Conservation (phyloP, 352 stramenopile genomes). For the Phytophthora vignae region DNA sequence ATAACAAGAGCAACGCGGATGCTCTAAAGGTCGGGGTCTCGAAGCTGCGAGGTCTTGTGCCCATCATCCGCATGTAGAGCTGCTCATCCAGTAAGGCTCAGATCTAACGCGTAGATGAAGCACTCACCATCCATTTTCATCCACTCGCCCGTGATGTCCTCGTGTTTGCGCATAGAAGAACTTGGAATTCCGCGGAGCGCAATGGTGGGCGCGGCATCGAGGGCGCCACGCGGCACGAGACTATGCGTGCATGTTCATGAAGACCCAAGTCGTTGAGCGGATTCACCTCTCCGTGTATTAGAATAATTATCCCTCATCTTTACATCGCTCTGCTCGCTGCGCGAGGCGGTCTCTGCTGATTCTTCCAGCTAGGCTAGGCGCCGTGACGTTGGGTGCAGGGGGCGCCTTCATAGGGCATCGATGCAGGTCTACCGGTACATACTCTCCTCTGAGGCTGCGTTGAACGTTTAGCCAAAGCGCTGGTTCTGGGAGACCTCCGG, state of each 20-base stretch:
- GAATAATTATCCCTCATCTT: conserved; percentile 44
- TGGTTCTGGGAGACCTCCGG: conserved; percentile 85
- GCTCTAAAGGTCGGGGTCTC: conserved; percentile 24
- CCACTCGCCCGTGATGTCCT: conserved; percentile 7
- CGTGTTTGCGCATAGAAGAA: conserved; percentile 20
- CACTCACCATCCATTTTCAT: conserved; percentile 11
- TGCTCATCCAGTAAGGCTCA: conserved; percentile 13
- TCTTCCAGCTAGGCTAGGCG: conserved; percentile 14
- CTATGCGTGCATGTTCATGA: background rate
- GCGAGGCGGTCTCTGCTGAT: conserved; percentile 11
- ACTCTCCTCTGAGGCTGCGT: conserved; percentile 13
- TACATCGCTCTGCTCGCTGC: conserved; percentile 22
- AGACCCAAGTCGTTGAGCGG: conserved; percentile 7
- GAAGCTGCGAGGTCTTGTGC: conserved; percentile 39
- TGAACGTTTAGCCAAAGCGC: conserved; percentile 59
- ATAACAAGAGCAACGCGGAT: conserved; percentile 48
- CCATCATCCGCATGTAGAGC: conserved; percentile 42
- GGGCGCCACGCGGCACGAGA: background rate
- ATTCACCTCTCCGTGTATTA: conserved; percentile 35
- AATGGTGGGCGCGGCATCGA: background rate
- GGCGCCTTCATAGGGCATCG: conserved; percentile 18
- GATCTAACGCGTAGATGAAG: conserved; percentile 10
- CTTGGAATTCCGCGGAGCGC: background rate
- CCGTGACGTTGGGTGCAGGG: conserved; percentile 1
- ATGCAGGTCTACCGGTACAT: conserved; percentile 38